These are phyloP conservation scores for Amborella trichopoda DNA, from an alignment of 164 flowering plant species.

Conservation along the genomic window DNA sequence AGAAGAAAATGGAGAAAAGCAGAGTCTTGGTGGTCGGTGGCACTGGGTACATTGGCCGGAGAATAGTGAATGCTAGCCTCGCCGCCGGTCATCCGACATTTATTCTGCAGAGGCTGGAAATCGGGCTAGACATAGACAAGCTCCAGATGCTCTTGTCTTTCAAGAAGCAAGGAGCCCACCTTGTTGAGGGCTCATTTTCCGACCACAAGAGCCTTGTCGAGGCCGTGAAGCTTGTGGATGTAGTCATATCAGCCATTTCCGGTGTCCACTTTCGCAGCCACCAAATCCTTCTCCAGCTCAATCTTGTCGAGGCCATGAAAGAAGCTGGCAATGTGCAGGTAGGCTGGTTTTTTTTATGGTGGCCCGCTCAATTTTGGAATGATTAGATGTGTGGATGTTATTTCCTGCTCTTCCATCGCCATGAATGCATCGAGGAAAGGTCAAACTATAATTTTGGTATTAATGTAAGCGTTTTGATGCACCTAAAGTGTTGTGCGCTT, in stretches of 20 bases:
- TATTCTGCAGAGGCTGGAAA: slow-evolving; percentile 39
- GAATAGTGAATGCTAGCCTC: slow-evolving; percentile 52
- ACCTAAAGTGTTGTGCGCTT: too few relatives aligned
- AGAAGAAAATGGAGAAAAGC: slow-evolving; percentile 29
- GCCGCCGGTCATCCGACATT: slow-evolving; percentile 40
- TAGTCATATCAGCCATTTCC: slow-evolving; percentile 52
- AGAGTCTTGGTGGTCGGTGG: slow-evolving; percentile 55
- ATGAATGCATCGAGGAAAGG: too few relatives aligned
- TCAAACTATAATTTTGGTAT: too few relatives aligned
- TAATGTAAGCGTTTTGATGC: too few relatives aligned
- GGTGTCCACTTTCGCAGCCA: slow-evolving; percentile 60
- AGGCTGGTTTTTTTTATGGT: too few relatives aligned
- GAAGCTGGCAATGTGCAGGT: slow-evolving; percentile 70
- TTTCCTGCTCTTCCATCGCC: too few relatives aligned
- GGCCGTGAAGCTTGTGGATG: slow-evolving; percentile 57
- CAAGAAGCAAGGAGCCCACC: slow-evolving; percentile 43
- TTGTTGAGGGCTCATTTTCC: slow-evolving; percentile 33
- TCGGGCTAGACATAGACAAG: slow-evolving; percentile 55
- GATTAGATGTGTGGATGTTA: too few relatives aligned
- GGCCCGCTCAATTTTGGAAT: too few relatives aligned
- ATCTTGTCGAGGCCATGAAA: slow-evolving; percentile 60
- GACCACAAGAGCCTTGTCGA: slow-evolving; percentile 53
- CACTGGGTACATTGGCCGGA: slow-evolving; percentile 58
- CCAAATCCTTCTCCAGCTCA: slow-evolving; percentile 44
- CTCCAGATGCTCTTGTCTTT: slow-evolving; percentile 36